A percentile compares a stretch with the other conserved stretches of the same genome.
Evolutionary conservation across 23 red algal species (phyloP).

Genomic region (Chondrus crispus): DNA sequence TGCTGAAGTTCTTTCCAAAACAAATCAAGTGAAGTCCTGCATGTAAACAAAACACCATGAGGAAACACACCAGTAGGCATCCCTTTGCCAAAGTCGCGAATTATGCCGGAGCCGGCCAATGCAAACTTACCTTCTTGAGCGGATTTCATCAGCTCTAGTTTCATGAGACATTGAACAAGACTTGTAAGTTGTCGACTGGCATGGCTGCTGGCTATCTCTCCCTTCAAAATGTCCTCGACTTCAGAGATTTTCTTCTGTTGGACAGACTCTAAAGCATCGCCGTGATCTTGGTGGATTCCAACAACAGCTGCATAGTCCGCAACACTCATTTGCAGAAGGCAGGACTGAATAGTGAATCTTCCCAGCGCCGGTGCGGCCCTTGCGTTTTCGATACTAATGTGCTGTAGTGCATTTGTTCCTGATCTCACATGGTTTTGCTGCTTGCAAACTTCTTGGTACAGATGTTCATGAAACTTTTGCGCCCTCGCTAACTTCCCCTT

Average conservation of each 20-base stretch:
- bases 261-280: neutral
- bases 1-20: conserved; percentile 55
- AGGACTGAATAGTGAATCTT: neutral
- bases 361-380: neutral
- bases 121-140: neutral
- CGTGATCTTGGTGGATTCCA: conserved; percentile 36
- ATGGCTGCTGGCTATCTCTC: neutral
- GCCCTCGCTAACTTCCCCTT: conserved; percentile 46
- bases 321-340: conserved; percentile 29
- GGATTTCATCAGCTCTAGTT: conserved; percentile 14
- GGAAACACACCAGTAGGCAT: conserved; percentile 44
- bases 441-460: neutral
- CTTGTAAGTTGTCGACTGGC: neutral
- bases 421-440: neutral
- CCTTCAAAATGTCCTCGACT: neutral
- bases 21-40: conserved; percentile 3
- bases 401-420: neutral
- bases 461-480: conserved; percentile 12
- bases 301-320: conserved; percentile 38
- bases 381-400: conserved; percentile 4
- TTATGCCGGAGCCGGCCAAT: conserved; percentile 24
- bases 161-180: conserved; percentile 20
- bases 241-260: conserved; percentile 17
- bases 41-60: conserved; percentile 28
- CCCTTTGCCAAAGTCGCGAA: conserved; percentile 49